Percentiles rank a stretch among this genome's conserved stretches.
Evolutionary conservation across 2,329 filamentous ascomycete genomes (phyloP).

Genomic region (Elsinoe arachidis): DNA sequence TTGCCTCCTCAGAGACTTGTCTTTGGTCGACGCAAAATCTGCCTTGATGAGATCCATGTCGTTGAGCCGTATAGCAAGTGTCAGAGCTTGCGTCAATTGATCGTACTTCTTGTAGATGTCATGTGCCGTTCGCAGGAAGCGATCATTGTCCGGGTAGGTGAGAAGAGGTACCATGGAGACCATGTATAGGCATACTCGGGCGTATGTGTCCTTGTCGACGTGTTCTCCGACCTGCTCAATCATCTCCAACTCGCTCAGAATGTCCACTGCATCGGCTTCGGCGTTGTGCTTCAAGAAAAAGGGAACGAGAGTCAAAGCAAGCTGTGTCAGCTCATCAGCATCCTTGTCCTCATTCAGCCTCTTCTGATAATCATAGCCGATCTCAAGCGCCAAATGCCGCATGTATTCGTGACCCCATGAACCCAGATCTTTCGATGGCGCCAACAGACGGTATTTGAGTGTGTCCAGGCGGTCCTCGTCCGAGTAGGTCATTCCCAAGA

Average conservation of each 20-base stretch:
- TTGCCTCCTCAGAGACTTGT: slow-evolving; percentile 81
- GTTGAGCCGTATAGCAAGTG: slow-evolving; percentile 87
- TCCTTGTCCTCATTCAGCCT: slow-evolving; percentile 77
- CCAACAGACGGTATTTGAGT: slow-evolving; percentile 85
- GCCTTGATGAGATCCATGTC: slow-evolving; percentile 67
- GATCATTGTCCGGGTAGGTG: slow-evolving; percentile 94
- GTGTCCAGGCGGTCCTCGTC: slow-evolving; percentile 95
- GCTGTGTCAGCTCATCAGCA: slow-evolving; percentile 73
- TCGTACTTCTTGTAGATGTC: slow-evolving; percentile 89
- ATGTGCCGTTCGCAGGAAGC: slow-evolving; percentile 87
- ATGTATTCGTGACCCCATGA: slow-evolving; percentile 99
- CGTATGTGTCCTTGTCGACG: slow-evolving; percentile 88
- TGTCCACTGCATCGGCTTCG: slow-evolving; percentile 92
- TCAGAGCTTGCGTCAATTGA: slow-evolving; percentile 86
- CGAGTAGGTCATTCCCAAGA: slow-evolving; percentile 97
- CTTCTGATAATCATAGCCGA: slow-evolving; percentile 88
- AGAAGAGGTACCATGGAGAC: slow-evolving; percentile 97
- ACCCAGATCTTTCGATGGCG: slow-evolving; percentile 82
- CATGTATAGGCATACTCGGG: slow-evolving; percentile 93
- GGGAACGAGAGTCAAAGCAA: slow-evolving; percentile 77
- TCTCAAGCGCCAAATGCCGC: slow-evolving; percentile 87
- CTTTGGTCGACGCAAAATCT: slow-evolving; percentile 71
- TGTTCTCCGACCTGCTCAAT: slow-evolving; percentile 85
- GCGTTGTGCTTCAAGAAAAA: slow-evolving; percentile 96
- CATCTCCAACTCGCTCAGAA: slow-evolving; percentile 95